Base-by-base conservation (phyloP, 139 green algal species). In the Chlorella sorokiniana region DNA sequence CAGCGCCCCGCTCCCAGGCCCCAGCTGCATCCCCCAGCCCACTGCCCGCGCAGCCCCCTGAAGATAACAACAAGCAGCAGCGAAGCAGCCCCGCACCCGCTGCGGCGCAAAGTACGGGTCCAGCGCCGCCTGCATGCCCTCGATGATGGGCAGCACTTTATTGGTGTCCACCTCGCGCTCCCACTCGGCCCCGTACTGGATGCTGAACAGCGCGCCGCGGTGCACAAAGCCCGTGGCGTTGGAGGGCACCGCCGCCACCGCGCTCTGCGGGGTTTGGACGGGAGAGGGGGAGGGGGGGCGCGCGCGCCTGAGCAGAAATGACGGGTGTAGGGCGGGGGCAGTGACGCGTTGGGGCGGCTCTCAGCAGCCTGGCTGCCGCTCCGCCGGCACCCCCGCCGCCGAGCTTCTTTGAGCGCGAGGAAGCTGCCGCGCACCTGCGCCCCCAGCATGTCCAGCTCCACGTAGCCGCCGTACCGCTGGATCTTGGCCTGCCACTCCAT, bases 161-260 rank as follows among this genome's bases (percentile, higher is more conserved):
- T 52, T 38, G 2, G 68, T 75, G 33, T 33, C 25, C 23, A 22
- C 27, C 71, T 65, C 27, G 29, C 20, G 23, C 33, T 64, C 9
- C 71, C 71, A 78, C 71, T 78, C 71, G 23, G 71, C 51, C 48
- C 71, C 71, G 35, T 78, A 78, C 69, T 76, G 71, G 5, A 78
- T 65, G 33, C 22, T 51, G 51, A 51, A 78, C 10, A 78, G 71
- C 25, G 71, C 71, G 33, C 20, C 18, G 33, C 71, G 71, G 51
- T 78, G 71, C n/a, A 31, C 71, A 51, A 67, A 78, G 33, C 71
- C 71, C 0, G 71, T 78, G 35, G 71, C 71, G 51, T 78, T 78
- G 71, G 48, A 31, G 2, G 71, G n/a, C 22, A 78, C 51, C 10
- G 54, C 54, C 1, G 71, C 71, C 33, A 67, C 33, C 3, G 71